Evolutionary conservation across 2,329 filamentous ascomycete genomes (phyloP).

Genomic region (Pseudopithomyces chartarum): DNA sequence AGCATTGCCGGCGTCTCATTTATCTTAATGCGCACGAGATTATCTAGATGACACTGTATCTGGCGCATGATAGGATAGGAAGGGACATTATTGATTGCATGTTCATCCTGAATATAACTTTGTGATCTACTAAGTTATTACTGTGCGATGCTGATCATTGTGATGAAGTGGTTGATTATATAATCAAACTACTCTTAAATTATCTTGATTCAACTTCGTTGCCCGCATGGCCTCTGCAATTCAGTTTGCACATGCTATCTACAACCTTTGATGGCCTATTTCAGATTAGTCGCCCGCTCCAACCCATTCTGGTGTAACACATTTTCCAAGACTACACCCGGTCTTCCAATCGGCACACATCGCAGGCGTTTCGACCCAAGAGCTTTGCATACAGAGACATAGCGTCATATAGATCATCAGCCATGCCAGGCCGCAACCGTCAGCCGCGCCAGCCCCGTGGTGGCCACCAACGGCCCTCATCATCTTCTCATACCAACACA

Average conservation of each 20-base stretch:
- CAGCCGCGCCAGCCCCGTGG: conserved; percentile 22
- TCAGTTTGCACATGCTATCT: background rate
- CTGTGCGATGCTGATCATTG: too few relatives aligned
- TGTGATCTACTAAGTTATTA: too few relatives aligned
- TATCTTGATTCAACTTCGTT: too few relatives aligned
- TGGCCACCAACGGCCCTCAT: background rate
- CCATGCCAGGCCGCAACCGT: conserved; percentile 31
- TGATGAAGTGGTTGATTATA: too few relatives aligned
- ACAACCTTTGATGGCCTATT: background rate
- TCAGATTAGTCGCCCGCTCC: background rate
- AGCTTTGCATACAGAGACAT: too few relatives aligned
- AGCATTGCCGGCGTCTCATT: conserved; percentile 6
- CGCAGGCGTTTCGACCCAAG: too few relatives aligned
- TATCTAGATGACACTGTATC: background rate
- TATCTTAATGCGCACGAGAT: background rate
- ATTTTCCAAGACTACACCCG: too few relatives aligned
- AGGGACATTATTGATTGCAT: background rate
- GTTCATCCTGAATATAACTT: background rate
- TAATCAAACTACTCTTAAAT: too few relatives aligned
- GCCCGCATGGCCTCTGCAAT: background rate
- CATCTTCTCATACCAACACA: background rate
- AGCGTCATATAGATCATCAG: too few relatives aligned
- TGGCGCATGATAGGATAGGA: conserved; percentile 1
- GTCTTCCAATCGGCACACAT: too few relatives aligned
- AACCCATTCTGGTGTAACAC: too few relatives aligned